These are phyloP conservation scores for Perkinsus marinus DNA, from an alignment of 169 alveolate species.

Conservation along the genomic window DNA sequence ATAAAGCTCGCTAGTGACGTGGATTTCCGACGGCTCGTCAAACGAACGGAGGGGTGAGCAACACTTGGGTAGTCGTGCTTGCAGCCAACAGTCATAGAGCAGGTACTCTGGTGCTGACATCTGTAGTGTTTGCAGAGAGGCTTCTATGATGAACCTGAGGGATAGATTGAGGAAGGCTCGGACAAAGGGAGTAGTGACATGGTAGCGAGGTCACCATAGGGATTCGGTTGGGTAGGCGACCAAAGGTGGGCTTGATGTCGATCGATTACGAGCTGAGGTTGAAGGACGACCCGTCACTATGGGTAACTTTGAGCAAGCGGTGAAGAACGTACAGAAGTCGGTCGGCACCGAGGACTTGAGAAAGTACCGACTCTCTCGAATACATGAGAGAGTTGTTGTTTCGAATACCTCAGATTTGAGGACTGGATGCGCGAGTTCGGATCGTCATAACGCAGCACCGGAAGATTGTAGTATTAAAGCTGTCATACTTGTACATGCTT, in stretches of 20 bases:
- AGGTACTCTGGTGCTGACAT: conserved; percentile 70
- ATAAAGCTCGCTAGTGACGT: conserved; percentile 28
- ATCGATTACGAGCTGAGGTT: not conserved
- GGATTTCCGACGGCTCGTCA: conserved; percentile 49
- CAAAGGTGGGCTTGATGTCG: not conserved
- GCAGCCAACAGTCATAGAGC: not conserved
- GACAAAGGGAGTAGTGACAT: not conserved
- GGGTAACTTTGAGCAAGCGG: not conserved
- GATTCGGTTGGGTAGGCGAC: not conserved
- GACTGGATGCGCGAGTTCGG: not conserved
- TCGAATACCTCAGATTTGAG: not conserved
- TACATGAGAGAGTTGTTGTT: not conserved
- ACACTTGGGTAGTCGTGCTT: not conserved
- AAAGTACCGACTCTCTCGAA: not conserved
- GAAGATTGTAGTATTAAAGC: not conserved
- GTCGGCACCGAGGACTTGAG: not conserved
- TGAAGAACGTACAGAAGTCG: not conserved
- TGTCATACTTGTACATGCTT: not conserved
- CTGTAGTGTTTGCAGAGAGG: conserved; percentile 68
- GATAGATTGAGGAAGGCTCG: conserved; percentile 27
- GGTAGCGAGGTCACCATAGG: not conserved
- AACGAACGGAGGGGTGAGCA: conserved; percentile 42
- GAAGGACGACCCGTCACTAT: not conserved
- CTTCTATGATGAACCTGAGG: conserved; percentile 72
- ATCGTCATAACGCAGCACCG: not conserved